These are phyloP conservation scores for Zymoseptoria pseudotritici DNA, from an alignment of 2,329 filamentous ascomycete genomes.

Conservation along the genomic window DNA sequence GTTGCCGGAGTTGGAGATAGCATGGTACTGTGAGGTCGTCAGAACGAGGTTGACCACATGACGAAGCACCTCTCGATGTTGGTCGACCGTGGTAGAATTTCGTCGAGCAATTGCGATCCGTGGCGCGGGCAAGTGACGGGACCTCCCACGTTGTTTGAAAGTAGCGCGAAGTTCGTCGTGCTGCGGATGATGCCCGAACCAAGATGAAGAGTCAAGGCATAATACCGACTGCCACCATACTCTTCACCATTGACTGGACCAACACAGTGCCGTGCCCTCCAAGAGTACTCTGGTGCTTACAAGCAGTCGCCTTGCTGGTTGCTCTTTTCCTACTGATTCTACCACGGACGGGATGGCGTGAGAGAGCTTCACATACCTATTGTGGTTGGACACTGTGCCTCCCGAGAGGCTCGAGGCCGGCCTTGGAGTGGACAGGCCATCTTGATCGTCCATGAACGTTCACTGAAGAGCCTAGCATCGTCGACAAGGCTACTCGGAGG, in stretches of 20 bases:
- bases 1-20: conserved; percentile 5
- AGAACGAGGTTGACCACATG: not conserved
- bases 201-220: not conserved
- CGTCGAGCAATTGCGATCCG: not conserved
- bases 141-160: not conserved
- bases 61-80: not conserved
- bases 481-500: conserved; percentile 1
- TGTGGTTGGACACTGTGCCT: conserved; percentile 6
- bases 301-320: not conserved
- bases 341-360: not conserved
- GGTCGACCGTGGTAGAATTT: not conserved
- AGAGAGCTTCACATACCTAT: not conserved
- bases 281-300: not conserved
- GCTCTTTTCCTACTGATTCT: not conserved
- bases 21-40: conserved; percentile 7
- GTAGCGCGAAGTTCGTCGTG: not conserved
- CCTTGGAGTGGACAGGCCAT: conserved; percentile 20
- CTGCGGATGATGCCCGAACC: not conserved
- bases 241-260: conserved; percentile 13
- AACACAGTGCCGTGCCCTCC: not conserved
- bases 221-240: conserved; percentile 13
- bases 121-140: not conserved
- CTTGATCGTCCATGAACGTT: conserved; percentile 23
- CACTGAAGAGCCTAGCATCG: conserved; percentile 3
- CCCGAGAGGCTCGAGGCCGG: conserved; percentile 21